Evolutionary conservation across 202 grass and related monocot species (phyloP).

Genomic region (Alloteropsis angusta): DNA sequence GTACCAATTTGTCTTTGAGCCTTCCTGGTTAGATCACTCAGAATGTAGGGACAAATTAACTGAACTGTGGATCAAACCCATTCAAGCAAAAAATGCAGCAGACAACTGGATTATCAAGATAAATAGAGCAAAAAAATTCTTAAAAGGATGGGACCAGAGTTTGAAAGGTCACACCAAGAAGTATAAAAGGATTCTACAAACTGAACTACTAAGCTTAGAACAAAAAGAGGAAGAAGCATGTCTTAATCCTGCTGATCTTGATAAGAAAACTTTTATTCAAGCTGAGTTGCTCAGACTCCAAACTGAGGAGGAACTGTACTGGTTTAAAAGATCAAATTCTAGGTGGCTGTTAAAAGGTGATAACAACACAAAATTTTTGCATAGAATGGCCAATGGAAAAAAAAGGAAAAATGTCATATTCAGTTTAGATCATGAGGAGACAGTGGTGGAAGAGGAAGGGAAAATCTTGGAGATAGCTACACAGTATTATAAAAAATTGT

Average conservation of each 20-base stretch:
- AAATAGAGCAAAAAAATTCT: neutral
- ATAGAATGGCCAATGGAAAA: neutral
- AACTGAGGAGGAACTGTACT: neutral
- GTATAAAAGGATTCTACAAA: neutral
- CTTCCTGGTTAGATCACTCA: too few species aligned
- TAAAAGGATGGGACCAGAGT: neutral
- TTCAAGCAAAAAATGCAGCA: accelerated
- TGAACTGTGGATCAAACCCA: neutral
- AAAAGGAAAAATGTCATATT: neutral
- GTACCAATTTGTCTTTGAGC: too few species aligned
- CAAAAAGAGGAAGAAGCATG: neutral
- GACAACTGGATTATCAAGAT: neutral
- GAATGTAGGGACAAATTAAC: accelerated
- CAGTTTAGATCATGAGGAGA: accelerated
- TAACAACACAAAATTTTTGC: neutral
- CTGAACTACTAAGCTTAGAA: accelerated
- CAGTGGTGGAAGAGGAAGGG: accelerated
- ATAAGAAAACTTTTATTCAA: neutral
- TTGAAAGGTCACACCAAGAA: accelerated
- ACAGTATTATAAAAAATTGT: neutral
- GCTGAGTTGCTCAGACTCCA: accelerated
- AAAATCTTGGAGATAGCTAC: neutral
- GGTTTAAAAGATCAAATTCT: neutral
- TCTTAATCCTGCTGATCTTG: accelerated
- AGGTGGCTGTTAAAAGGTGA: neutral